Conservation (phyloP, 495 filamentous ascomycete species). For the Hypoxylon fuscum region DNA sequence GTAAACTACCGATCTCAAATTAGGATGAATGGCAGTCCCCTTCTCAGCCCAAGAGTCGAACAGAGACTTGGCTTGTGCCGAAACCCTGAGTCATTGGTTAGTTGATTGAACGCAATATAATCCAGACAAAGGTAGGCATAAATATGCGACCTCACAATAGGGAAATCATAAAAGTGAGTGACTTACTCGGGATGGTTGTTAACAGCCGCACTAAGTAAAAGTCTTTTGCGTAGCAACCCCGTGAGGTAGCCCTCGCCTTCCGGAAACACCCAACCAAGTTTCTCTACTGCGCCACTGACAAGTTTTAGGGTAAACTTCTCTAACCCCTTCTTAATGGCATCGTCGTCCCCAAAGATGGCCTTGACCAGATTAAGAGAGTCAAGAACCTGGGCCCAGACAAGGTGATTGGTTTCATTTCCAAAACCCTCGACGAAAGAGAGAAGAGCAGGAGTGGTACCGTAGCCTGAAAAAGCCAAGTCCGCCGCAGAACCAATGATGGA, state of each 20-base stretch:
- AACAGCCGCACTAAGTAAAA: conserved; percentile 77
- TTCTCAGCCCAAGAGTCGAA: conserved; percentile 79
- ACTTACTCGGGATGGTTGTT: conserved; percentile 76
- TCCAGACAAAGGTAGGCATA: conserved; percentile 15
- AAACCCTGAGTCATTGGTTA: conserved; percentile 58
- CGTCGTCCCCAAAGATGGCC: conserved; percentile 62
- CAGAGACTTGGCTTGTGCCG: conserved; percentile 73
- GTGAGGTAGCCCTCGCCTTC: conserved; percentile 82
- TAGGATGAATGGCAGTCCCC: conserved; percentile 76
- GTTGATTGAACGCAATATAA: conserved; percentile 1
- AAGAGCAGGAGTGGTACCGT: conserved; percentile 79
- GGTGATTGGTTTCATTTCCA: conserved; percentile 79
- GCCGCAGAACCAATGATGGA: conserved; percentile 90
- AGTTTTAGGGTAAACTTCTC: conserved; percentile 78
- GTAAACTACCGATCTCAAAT: conserved; percentile 82
- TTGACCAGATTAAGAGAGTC: conserved; percentile 67
- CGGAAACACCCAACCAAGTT: conserved; percentile 85
- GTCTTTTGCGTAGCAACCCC: conserved; percentile 78
- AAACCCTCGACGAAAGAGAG: conserved; percentile 84
- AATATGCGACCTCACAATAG: no score
- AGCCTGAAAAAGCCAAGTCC: conserved; percentile 86
- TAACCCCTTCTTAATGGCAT: conserved; percentile 66
- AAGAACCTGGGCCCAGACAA: conserved; percentile 88
- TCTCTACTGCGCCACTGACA: conserved; percentile 73
- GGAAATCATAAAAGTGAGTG: conserved; percentile 27